Evolutionary conservation across 1,284 basidiomycete genomes (phyloP).

Genomic region (Schizopora paradoxa): DNA sequence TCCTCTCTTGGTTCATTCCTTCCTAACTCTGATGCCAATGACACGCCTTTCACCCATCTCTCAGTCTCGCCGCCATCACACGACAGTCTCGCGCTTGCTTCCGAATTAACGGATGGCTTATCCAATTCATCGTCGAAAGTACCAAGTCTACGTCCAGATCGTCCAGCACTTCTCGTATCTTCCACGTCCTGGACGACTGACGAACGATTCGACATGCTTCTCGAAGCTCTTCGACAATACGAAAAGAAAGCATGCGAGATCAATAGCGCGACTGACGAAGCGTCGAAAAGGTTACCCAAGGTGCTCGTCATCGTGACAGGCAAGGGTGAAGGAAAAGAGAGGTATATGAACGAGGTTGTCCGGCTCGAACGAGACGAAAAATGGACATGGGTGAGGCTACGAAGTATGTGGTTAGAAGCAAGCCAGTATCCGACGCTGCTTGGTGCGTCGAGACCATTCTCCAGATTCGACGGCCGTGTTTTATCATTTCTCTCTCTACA

Average conservation of each 20-base stretch:
- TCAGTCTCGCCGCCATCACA: not conserved
- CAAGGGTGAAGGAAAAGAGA: slow-evolving; percentile 74
- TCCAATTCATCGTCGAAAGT: slow-evolving; percentile 24
- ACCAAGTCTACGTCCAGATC: slow-evolving; percentile 47
- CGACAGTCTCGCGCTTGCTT: slow-evolving; percentile 4
- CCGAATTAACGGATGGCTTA: slow-evolving; percentile 23
- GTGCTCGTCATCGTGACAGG: slow-evolving; percentile 87
- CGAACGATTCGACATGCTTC: slow-evolving; percentile 87
- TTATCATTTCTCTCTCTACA: slow-evolving; percentile 26
- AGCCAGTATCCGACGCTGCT: slow-evolving; percentile 83
- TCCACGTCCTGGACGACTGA: slow-evolving; percentile 98
- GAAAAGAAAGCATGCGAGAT: slow-evolving; percentile 50
- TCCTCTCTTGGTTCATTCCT: slow-evolving; percentile 35
- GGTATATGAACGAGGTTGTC: slow-evolving; percentile 65
- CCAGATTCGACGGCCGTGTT: no score
- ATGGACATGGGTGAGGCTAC: slow-evolving; percentile 82
- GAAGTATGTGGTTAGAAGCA: slow-evolving; percentile 84
- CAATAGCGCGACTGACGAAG: no score
- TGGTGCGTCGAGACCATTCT: slow-evolving; percentile 40
- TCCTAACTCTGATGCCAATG: slow-evolving; percentile 52
- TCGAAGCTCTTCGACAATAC: slow-evolving; percentile 68
- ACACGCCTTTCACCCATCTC: slow-evolving; percentile 56
- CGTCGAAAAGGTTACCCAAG: slow-evolving; percentile 55
- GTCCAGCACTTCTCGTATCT: slow-evolving; percentile 85
- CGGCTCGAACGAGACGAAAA: slow-evolving; percentile 45